A percentile compares a stretch with the other conserved stretches of the same genome.
Evolutionary conservation across 805 yeast genomes (phyloP).

Genomic region (Myxozyma mucilagina): DNA sequence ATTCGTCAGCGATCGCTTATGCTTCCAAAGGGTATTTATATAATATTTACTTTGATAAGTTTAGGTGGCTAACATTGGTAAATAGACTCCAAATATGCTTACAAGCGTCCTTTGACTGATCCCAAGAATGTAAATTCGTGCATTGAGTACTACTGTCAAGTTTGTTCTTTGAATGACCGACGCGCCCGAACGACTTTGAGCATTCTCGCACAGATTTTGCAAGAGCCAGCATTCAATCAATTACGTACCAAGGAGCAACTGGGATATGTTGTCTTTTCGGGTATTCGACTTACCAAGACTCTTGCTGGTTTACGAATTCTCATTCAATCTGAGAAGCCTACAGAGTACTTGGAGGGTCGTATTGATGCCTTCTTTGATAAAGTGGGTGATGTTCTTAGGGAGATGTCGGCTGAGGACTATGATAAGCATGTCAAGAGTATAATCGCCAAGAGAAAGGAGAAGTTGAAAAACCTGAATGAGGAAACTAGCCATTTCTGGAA

Average conservation of each 20-base stretch:
- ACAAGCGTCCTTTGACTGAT: slow-evolving; percentile 57
- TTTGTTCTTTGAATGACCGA: slow-evolving; percentile 54
- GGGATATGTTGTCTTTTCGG: slow-evolving; percentile 90
- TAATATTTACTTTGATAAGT: slow-evolving; percentile 42
- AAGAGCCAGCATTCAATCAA: slow-evolving; percentile 87
- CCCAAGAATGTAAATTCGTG: slow-evolving; percentile 77
- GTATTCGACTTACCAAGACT: slow-evolving; percentile 66
- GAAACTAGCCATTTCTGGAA: slow-evolving; percentile 68
- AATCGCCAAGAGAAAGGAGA: slow-evolving; percentile 63
- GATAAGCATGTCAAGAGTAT: slow-evolving; percentile 68
- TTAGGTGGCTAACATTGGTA: slow-evolving; percentile 45
- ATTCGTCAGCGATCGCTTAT: slow-evolving; percentile 45
- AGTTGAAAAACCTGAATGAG: slow-evolving; percentile 74
- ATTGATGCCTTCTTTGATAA: slow-evolving; percentile 62
- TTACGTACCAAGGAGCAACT: slow-evolving; percentile 91
- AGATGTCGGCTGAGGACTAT: slow-evolving; percentile 65
- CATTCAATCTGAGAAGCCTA: slow-evolving; percentile 79
- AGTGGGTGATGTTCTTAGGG: slow-evolving; percentile 50
- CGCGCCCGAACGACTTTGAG: slow-evolving; percentile 55
- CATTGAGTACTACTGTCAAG: slow-evolving; percentile 72
- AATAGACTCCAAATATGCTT: slow-evolving; percentile 43
- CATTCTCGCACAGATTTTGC: slow-evolving; percentile 67
- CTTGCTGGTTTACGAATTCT: slow-evolving; percentile 70
- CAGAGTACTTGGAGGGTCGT: slow-evolving; percentile 73
- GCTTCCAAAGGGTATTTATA: slow-evolving; percentile 35